phyloP scores from a whole-genome alignment of 139 green algal genomes.

The Penium margaritaceum region DNA sequence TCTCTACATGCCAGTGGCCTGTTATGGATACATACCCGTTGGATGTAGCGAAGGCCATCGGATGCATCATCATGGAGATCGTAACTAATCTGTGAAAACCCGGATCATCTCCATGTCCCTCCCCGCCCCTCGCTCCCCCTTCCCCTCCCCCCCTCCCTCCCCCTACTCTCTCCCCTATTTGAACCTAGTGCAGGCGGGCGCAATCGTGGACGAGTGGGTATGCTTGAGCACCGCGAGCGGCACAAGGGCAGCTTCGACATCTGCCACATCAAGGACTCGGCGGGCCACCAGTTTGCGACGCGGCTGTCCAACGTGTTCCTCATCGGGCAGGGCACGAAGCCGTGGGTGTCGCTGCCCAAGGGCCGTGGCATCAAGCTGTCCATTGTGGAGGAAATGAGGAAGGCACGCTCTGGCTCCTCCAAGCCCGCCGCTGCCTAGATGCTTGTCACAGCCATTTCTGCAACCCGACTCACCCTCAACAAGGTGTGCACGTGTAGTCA shows the following conservation, averaged over 20 bases:
- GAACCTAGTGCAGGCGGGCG: conserved; percentile 13
- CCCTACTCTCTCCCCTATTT: neutral
- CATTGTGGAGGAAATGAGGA: conserved; percentile 94
- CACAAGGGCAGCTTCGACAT: conserved; percentile 92
- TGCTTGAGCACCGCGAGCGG: conserved; percentile 84
- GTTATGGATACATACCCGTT: too few relatives aligned
- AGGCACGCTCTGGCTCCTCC: conserved; percentile 36
- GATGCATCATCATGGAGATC: too few relatives aligned
- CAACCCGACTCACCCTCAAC: too few relatives aligned
- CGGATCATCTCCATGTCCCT: too few relatives aligned
- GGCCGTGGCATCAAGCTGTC: conserved; percentile 89
- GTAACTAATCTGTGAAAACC: too few relatives aligned
- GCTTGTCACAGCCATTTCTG: too few relatives aligned
- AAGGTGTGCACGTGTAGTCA: too few relatives aligned
- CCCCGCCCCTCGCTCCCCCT: too few relatives aligned
- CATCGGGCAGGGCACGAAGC: conserved; percentile 93
- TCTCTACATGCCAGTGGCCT: too few relatives aligned
- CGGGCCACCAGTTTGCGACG: conserved; percentile 86
- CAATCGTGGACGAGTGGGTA: conserved; percentile 33
- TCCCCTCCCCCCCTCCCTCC: too few relatives aligned
- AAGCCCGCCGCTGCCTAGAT: conserved; percentile 21
- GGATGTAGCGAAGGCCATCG: too few relatives aligned
- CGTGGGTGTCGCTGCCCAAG: conserved; percentile 92
- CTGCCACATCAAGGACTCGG: conserved; percentile 86
- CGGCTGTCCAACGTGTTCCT: conserved; percentile 89